These are phyloP conservation scores for Citrus sp. DNA, from an alignment of 345 rosid species.

Conservation along the genomic window DNA sequence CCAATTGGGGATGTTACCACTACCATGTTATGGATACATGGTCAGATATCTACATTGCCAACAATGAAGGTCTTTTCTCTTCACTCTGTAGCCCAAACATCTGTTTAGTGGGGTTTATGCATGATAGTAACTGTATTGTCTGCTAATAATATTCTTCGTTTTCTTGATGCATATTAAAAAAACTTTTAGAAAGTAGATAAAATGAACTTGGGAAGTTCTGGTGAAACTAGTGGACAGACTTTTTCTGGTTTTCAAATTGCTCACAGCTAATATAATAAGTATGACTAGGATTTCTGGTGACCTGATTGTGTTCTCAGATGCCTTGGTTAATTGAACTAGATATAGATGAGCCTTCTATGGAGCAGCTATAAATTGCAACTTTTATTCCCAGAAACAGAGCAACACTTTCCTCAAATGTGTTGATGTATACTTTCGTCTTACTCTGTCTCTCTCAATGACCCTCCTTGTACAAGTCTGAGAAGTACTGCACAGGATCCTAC, in stretches of 20 bases:
- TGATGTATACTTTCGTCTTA: neutral
- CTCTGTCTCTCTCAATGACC: neutral
- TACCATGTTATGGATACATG: constrained; percentile 98
- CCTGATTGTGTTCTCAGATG: neutral
- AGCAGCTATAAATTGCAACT: neutral
- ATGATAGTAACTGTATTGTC: neutral
- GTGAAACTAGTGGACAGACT: neutral
- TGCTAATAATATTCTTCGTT: neutral
- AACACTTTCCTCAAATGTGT: too few relatives aligned
- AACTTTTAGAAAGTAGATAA: neutral
- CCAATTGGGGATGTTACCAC: constrained; percentile 99
- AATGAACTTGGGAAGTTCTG: neutral
- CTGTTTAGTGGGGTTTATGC: neutral
- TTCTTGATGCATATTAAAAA: neutral
- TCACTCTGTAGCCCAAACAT: neutral
- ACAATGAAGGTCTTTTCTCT: constrained; percentile 69
- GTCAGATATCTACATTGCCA: constrained; percentile 79
- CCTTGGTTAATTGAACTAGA: neutral
- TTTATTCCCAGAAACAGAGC: neutral
- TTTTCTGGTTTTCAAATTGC: neutral
- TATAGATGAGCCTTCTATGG: neutral
- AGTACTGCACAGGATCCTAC: neutral
- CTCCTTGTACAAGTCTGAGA: neutral
- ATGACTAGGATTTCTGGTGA: neutral
- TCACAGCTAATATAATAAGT: neutral